Conservation (phyloP, 306 rosid species). For the Delonix regia region DNA sequence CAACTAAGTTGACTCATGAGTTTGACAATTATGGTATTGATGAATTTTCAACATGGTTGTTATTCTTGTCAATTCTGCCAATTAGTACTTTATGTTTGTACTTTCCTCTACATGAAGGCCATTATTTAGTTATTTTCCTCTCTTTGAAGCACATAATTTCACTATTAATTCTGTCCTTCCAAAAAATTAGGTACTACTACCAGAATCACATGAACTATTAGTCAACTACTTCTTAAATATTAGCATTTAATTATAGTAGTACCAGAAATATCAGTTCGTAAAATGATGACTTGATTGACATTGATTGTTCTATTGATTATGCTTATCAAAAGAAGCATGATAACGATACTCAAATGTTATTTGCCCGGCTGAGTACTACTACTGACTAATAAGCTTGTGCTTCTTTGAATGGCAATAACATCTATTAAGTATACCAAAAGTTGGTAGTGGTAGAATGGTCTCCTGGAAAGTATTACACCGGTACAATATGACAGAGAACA, state of each 20-base stretch:
- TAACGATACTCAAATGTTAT: background rate
- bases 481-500: background rate
- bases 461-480: background rate
- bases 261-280: background rate
- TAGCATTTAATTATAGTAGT: background rate
- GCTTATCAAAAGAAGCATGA: background rate
- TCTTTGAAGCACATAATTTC: slow-evolving; percentile 1
- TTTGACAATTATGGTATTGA: too few relatives aligned
- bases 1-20: too few relatives aligned
- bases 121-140: slow-evolving; percentile 18
- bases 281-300: background rate
- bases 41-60: background rate
- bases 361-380: background rate
- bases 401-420: background rate
- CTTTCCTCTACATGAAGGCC: slow-evolving; percentile 8
- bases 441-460: background rate
- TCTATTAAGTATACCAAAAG: background rate
- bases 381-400: background rate
- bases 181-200: background rate
- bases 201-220: background rate
- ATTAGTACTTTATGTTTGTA: slow-evolving; percentile 18
- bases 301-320: background rate
- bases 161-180: background rate
- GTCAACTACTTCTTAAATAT: background rate
- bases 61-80: slow-evolving; percentile 14